phyloP scores from a whole-genome alignment of 352 stramenopile genomes.

The Phytophthora rubi region DNA sequence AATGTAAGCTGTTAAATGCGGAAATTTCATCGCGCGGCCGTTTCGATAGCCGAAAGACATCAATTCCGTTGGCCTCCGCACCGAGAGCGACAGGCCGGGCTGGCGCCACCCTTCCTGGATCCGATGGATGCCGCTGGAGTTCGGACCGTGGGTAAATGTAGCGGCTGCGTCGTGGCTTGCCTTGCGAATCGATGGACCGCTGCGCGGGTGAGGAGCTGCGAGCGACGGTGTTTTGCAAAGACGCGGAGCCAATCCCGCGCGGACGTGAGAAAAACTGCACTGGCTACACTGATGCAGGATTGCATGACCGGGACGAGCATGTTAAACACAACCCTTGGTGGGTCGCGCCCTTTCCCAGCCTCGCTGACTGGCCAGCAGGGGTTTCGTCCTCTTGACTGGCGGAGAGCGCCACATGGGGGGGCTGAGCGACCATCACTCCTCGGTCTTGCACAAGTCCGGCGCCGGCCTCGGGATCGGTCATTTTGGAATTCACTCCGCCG shows the following conservation, averaged over 20 bases:
- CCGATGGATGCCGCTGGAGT: background rate
- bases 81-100: slow-evolving; percentile 24
- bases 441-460: background rate
- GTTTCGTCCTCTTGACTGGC: slow-evolving; percentile 44
- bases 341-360: slow-evolving; percentile 36
- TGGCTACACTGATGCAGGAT: slow-evolving; percentile 28
- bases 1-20: slow-evolving; percentile 17
- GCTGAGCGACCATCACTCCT: background rate
- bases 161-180: too few species aligned
- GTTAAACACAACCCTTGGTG: slow-evolving; percentile 29
- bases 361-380: slow-evolving; percentile 42
- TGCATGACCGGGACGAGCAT: slow-evolving; percentile 13
- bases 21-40: slow-evolving; percentile 2
- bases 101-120: slow-evolving; percentile 6
- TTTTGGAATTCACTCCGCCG: slow-evolving; percentile 84
- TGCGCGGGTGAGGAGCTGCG: background rate
- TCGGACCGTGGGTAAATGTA: background rate
- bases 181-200: slow-evolving; percentile 1
- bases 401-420: slow-evolving; percentile 29
- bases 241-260: slow-evolving; percentile 11
- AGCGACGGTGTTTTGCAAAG: slow-evolving; percentile 17
- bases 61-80: slow-evolving; percentile 20
- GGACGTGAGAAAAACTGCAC: slow-evolving; percentile 7
- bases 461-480: slow-evolving; percentile 31
- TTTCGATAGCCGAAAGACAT: slow-evolving; percentile 5